phyloP scores from a whole-genome alignment of 169 alveolate species.

The Cryptosporidium muris region DNA sequence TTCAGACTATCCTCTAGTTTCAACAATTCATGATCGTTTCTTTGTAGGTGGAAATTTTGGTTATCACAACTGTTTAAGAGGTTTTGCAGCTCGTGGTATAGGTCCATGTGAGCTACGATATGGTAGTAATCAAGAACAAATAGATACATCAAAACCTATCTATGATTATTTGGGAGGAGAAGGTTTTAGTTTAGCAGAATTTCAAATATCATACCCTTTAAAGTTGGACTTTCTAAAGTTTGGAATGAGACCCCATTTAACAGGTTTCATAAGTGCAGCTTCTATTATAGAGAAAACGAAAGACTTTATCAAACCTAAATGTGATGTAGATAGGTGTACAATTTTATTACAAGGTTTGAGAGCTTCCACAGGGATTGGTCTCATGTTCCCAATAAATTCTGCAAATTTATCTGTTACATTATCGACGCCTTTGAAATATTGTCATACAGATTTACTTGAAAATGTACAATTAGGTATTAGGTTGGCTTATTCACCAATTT shows the following conservation, averaged over 20 bases:
- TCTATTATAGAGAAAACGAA: slow-evolving; percentile 2
- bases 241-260: slow-evolving; percentile 16
- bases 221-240: slow-evolving; percentile 6
- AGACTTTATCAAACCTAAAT: not conserved
- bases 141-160: too few species aligned
- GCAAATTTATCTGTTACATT: slow-evolving; percentile 33
- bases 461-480: slow-evolving; percentile 58
- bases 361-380: slow-evolving; percentile 53
- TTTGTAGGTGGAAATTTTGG: slow-evolving; percentile 65
- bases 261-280: slow-evolving; percentile 20
- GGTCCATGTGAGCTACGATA: slow-evolving; percentile 31
- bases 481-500: slow-evolving; percentile 44
- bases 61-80: slow-evolving; percentile 33
- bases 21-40: slow-evolving; percentile 50
- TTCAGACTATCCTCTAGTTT: not conserved
- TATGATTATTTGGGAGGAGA: slow-evolving; percentile 37
- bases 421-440: slow-evolving; percentile 26
- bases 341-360: slow-evolving; percentile 16
- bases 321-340: not conserved
- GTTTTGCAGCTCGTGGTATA: slow-evolving; percentile 53
- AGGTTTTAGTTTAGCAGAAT: slow-evolving; percentile 11
- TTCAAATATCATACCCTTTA: slow-evolving; percentile 19
- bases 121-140: not conserved
- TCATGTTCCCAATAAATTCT: slow-evolving; percentile 29
- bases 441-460: slow-evolving; percentile 29